Percentiles rank a stretch among this genome's conserved stretches.
Evolutionary conservation across 331 rosid genomes (phyloP).

Genomic region (Acacia pycnantha): DNA sequence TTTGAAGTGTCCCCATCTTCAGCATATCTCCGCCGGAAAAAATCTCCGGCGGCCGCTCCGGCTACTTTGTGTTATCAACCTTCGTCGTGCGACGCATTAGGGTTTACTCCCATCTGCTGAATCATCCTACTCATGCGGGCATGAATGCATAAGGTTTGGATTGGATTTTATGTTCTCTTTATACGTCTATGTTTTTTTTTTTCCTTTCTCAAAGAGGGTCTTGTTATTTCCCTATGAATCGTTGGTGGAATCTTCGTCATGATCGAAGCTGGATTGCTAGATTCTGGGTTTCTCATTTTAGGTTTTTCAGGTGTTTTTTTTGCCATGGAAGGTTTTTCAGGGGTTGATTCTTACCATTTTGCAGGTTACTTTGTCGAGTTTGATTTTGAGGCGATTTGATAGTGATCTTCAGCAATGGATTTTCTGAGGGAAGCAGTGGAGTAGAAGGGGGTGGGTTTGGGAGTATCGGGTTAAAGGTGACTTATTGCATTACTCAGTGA

Average conservation of each 20-base stretch:
- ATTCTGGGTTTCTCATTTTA: conserved; percentile 26
- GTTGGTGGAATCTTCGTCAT: neutral
- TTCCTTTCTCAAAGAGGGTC: neutral
- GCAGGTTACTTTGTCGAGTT: conserved; percentile 37
- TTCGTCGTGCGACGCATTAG: conserved; percentile 8
- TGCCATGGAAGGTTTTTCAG: neutral
- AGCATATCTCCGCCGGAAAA: conserved; percentile 31
- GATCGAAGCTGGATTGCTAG: conserved; percentile 29
- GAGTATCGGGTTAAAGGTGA: conserved; percentile 22
- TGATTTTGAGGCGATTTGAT: conserved; percentile 31
- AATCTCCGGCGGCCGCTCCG: conserved; percentile 35
- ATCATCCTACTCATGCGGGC: neutral
- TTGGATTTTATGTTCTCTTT: conserved; percentile 20
- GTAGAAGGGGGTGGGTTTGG: conserved; percentile 27
- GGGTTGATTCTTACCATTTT: neutral
- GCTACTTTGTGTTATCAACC: neutral
- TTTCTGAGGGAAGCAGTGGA: conserved; percentile 7
- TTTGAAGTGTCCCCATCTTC: conserved; percentile 14
- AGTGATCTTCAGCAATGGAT: conserved; percentile 16
- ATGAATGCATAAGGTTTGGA: conserved; percentile 23
- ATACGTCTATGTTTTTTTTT: neutral
- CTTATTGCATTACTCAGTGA: conserved; percentile 15
- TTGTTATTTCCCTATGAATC: conserved; percentile 19
- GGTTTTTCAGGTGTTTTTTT: neutral
- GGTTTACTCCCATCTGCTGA: conserved; percentile 17